Conservation (phyloP, 1,139 yeast species). For the Entelexis paramagnoliae region DNA sequence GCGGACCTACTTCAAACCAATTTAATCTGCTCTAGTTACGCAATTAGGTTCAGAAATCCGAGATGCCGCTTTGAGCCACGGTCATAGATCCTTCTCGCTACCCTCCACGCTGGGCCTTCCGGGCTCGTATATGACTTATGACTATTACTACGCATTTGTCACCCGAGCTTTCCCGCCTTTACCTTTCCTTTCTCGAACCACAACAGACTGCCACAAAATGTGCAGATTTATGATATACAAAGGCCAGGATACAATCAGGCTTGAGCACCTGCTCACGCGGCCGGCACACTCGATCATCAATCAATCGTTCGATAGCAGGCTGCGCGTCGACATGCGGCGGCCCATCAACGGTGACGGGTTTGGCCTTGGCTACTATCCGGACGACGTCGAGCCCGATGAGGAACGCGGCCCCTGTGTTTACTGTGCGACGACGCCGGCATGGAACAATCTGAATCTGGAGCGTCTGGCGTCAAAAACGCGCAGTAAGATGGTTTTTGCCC, state of each 20-base stretch:
- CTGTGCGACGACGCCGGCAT: constrained; percentile 84
- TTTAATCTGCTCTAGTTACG: neutral
- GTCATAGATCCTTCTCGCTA: too few relatives aligned
- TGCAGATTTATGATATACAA: constrained; percentile 51
- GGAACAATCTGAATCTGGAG: constrained; percentile 89
- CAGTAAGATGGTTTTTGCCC: constrained; percentile 79
- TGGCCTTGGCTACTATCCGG: constrained; percentile 84
- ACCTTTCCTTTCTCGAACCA: neutral
- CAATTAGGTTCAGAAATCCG: too few relatives aligned
- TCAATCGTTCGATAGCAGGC: constrained; percentile 84
- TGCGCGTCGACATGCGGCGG: constrained; percentile 73
- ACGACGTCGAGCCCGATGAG: constrained; percentile 40
- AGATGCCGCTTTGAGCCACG: too few relatives aligned
- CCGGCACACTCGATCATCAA: constrained; percentile 97
- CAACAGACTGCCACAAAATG: constrained; percentile 31
- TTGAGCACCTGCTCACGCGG: constrained; percentile 77
- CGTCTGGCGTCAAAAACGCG: constrained; percentile 79
- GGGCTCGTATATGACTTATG: neutral
- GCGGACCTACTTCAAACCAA: neutral
- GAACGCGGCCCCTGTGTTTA: constrained; percentile 67
- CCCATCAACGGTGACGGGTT: constrained; percentile 98
- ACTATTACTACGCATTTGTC: neutral
- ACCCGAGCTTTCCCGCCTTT: neutral
- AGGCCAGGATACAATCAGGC: constrained; percentile 67
- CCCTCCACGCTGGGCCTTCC: neutral